Percentiles rank a stretch among this genome's conserved stretches.
Conservation (phyloP, 345 rosid genomes). For the Salix suchowensis region DNA sequence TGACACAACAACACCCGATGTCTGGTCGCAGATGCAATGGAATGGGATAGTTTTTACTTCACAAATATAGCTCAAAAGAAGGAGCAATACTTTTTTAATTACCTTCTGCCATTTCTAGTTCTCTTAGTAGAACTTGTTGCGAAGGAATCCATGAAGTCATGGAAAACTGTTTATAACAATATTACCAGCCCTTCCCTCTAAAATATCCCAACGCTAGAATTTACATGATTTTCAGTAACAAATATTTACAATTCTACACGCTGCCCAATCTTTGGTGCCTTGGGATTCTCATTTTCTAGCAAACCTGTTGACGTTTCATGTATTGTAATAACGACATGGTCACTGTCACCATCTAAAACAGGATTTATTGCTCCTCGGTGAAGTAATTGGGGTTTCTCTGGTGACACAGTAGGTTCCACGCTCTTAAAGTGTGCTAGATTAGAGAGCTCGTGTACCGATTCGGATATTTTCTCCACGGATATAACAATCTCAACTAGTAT, state of each 20-base stretch:
- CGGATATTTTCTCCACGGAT: slow-evolving; percentile 16
- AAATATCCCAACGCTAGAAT: background rate
- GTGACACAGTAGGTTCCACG: slow-evolving; percentile 10
- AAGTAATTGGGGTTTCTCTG: slow-evolving; percentile 41
- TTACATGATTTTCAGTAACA: background rate
- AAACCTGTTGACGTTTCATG: slow-evolving; percentile 24
- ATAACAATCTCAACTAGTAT: slow-evolving; percentile 16
- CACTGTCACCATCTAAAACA: slow-evolving; percentile 27
- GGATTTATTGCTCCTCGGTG: slow-evolving; percentile 59
- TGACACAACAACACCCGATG: too few species aligned
- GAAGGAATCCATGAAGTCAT: too few species aligned
- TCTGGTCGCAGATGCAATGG: too few species aligned
- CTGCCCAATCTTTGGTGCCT: slow-evolving; percentile 10
- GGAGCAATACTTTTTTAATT: too few species aligned
- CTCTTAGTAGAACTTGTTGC: too few species aligned
- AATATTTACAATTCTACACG: slow-evolving; percentile 29
- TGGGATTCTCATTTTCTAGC: background rate
- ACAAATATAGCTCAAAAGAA: too few species aligned
- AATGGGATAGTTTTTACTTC: too few species aligned
- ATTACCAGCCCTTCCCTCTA: too few species aligned
- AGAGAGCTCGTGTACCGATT: slow-evolving; percentile 21
- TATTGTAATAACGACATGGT: slow-evolving; percentile 39
- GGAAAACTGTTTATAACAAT: too few species aligned
- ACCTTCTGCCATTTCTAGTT: too few species aligned
- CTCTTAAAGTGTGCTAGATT: slow-evolving; percentile 17